A percentile compares a stretch with the other conserved stretches of the same genome.
Conservation (phyloP, 306 rosid genomes). For the Nissolia schottii region DNA sequence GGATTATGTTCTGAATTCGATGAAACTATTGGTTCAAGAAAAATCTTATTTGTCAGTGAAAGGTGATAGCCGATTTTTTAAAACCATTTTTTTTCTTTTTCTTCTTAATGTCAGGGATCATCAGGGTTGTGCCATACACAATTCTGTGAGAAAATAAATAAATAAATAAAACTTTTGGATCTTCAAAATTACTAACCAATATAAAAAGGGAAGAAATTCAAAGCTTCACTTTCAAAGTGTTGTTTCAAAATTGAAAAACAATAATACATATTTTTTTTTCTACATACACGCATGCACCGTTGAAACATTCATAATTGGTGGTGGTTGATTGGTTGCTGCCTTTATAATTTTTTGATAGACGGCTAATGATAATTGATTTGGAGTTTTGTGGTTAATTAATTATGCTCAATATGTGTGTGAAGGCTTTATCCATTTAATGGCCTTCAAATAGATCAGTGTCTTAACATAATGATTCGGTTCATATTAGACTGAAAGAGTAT, state of each 20-base stretch:
- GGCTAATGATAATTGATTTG: conserved; percentile 32
- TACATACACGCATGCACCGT: conserved; percentile 30
- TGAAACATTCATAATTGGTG: conserved; percentile 18
- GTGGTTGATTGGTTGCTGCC: conserved; percentile 30
- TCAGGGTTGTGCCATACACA: not conserved
- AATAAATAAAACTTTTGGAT: not conserved
- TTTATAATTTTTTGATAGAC: conserved; percentile 20
- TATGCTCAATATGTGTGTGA: conserved; percentile 21
- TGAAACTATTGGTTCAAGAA: conserved; percentile 21
- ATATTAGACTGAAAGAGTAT: conserved; percentile 20
- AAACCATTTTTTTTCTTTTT: not conserved
- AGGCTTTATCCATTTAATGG: conserved; percentile 21
- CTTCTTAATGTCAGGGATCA: conserved; percentile 2
- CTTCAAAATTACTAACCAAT: not conserved
- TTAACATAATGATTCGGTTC: conserved; percentile 11
- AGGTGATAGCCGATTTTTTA: not conserved
- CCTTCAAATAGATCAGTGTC: conserved; percentile 3
- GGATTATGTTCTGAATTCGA: conserved; percentile 33
- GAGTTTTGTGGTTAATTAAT: conserved; percentile 28
- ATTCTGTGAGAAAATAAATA: not conserved
- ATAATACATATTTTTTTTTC: not conserved
- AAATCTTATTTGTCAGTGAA: conserved; percentile 22
- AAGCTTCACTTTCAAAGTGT: not conserved
- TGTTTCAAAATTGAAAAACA: not conserved
- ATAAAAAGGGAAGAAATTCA: not conserved